Percentiles rank a stretch among this genome's conserved stretches.
phyloP scores from a whole-genome alignment of 2,329 filamentous ascomycete genomes.

The Colletotrichum eleusines region DNA sequence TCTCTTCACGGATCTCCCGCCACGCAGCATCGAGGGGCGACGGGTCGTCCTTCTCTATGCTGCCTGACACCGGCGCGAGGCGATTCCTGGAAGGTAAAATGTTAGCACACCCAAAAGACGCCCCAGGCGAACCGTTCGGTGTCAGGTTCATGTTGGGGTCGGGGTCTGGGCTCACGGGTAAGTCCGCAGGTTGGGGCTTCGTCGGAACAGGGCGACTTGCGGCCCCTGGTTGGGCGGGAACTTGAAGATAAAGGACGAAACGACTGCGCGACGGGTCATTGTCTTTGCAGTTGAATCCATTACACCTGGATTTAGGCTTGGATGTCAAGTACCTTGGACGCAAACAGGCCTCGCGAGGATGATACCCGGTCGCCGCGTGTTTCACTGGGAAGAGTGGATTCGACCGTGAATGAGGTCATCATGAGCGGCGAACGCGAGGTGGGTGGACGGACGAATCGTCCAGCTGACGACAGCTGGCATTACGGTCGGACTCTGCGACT shows the following conservation, averaged over 20 bases:
- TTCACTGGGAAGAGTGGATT: background rate
- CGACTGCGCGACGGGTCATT: conserved; percentile 54
- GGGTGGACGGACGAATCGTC: accelerated
- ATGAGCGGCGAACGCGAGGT: background rate
- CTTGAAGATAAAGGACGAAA: conserved; percentile 65
- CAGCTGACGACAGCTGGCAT: background rate
- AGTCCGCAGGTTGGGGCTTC: conserved; percentile 69
- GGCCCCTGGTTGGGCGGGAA: conserved; percentile 54
- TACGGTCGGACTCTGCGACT: background rate
- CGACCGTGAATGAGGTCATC: conserved; percentile 20
- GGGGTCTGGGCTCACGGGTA: conserved; percentile 62
- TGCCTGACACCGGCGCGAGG: conserved; percentile 72
- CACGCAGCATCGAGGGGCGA: conserved; percentile 68
- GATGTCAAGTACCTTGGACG: background rate
- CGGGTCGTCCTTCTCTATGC: conserved; percentile 65
- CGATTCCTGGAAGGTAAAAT: conserved; percentile 58
- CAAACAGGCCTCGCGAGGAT: background rate
- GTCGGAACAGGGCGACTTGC: conserved; percentile 71
- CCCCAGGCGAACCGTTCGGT: background rate
- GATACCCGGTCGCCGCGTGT: conserved; percentile 8
- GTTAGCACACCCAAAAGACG: conserved; percentile 8
- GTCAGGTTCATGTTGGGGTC: background rate
- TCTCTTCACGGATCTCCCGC: conserved; percentile 74
- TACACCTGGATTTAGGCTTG: background rate
- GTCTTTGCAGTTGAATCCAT: conserved; percentile 19